phyloP scores from a whole-genome alignment of 768 basidiomycete genomes.

The Rhodocollybia butyracea region DNA sequence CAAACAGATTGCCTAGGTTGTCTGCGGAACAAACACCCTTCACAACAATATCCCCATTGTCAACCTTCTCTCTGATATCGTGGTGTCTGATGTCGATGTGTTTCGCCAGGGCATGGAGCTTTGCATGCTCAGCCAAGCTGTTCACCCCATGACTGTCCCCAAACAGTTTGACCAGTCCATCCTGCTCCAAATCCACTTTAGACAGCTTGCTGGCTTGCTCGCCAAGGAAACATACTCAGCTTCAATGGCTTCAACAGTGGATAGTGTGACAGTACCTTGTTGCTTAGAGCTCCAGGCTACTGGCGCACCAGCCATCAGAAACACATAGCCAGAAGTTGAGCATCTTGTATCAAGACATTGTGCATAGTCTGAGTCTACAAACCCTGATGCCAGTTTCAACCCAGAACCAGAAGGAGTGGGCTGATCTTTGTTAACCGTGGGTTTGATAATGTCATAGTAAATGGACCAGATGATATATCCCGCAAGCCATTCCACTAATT shows the following conservation, averaged over 20 bases:
- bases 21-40: too few species aligned
- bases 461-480: constrained; percentile 27
- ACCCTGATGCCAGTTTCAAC: background rate
- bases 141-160: background rate
- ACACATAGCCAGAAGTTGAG: constrained; percentile 21
- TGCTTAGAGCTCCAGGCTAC: constrained; percentile 22
- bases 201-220: background rate
- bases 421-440: background rate
- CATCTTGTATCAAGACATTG: constrained; percentile 7
- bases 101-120: background rate
- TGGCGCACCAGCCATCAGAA: constrained; percentile 13
- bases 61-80: too few species aligned
- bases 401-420: background rate
- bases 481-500: constrained; percentile 20
- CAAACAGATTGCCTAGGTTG: too few species aligned
- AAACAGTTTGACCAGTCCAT: background rate
- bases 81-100: too few species aligned
- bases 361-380: constrained; percentile 21
- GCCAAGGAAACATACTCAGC: background rate
- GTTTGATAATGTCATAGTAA: background rate
- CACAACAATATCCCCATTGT: too few species aligned
- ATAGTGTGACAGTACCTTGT: constrained; percentile 10
- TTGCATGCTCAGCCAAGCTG: background rate
- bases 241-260: background rate
- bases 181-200: background rate